Percentiles rank a stretch among this genome's conserved stretches.
Conservation (phyloP, 371 early-diverging fungal species). For the Syncephalastrum contaminatum region DNA sequence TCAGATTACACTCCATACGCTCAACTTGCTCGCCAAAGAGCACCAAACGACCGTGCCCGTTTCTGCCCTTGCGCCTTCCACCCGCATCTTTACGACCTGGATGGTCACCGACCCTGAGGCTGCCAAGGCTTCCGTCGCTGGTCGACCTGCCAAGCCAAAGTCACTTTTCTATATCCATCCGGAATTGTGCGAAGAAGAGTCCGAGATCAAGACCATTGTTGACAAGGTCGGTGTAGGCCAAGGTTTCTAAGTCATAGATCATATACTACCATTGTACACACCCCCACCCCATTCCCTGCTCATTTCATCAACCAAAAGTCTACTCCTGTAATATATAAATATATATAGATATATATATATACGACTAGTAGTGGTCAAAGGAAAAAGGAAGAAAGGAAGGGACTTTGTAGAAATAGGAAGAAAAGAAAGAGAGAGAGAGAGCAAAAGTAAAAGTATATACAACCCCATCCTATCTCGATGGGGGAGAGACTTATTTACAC, state of each 20-base stretch:
- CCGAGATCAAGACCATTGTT: conserved; percentile 34
- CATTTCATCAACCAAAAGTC: too few species aligned
- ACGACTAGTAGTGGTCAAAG: not conserved
- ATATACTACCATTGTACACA: not conserved
- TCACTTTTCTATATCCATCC: conserved; percentile 56
- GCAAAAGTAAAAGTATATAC: too few species aligned
- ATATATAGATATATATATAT: conserved; percentile 2
- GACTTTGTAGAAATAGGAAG: not conserved
- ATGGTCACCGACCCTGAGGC: conserved; percentile 43
- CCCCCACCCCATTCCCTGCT: too few species aligned
- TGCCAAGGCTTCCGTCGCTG: conserved; percentile 30
- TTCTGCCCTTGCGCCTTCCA: conserved; percentile 50
- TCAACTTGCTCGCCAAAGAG: conserved; percentile 36
- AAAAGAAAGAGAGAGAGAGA: conserved; percentile 1
- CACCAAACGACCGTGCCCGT: conserved; percentile 55
- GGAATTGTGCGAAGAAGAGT: conserved; percentile 49
- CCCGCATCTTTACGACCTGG: conserved; percentile 56
- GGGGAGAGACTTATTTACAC: not conserved
- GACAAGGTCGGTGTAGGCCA: conserved; percentile 45
- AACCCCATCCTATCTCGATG: not conserved
- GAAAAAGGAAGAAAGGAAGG: conserved; percentile 5
- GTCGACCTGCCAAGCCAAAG: conserved; percentile 48
- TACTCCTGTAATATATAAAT: conserved; percentile 1
- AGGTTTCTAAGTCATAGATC: conserved; percentile 30
- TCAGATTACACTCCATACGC: conserved; percentile 31